Percentiles rank a stretch among this genome's conserved stretches.
Evolutionary conservation across 176 grass and related monocot species (phyloP).

Genomic region (Eleusine coracana): DNA sequence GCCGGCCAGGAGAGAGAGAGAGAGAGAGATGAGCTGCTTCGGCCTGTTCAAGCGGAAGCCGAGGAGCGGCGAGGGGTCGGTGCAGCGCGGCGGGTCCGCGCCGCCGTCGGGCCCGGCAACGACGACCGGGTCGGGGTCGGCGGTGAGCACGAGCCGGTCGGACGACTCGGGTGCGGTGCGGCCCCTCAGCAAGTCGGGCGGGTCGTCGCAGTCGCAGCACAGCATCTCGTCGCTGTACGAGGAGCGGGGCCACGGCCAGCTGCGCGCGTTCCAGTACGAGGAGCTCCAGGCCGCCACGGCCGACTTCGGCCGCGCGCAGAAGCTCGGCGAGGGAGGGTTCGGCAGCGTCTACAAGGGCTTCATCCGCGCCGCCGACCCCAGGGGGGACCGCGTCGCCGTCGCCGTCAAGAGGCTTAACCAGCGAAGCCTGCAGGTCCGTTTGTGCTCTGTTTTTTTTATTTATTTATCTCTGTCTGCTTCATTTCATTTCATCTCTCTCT

Average conservation of each 20-base stretch:
- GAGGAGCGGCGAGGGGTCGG: conserved; percentile 11
- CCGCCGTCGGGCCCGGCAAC: conserved; percentile 23
- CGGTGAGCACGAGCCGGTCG: conserved; percentile 71
- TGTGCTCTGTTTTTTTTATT: neutral
- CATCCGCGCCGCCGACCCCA: conserved; percentile 53
- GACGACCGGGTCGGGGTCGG: conserved; percentile 17
- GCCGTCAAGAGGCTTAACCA: conserved; percentile 87
- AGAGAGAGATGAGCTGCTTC: conserved; percentile 61
- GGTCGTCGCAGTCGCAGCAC: conserved; percentile 56
- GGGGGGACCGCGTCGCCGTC: conserved; percentile 61
- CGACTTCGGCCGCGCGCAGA: conserved; percentile 71
- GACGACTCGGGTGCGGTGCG: conserved; percentile 59
- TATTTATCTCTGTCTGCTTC: neutral
- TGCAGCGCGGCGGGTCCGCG: too few relatives aligned
- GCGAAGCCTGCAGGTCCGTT: conserved; percentile 71
- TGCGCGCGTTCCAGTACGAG: conserved; percentile 74
- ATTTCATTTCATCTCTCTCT: neutral
- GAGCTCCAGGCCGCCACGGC: conserved; percentile 74
- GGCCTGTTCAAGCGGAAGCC: conserved; percentile 48
- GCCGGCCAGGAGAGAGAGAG: neutral
- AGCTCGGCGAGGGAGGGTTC: conserved; percentile 94
- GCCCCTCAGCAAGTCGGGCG: conserved; percentile 69
- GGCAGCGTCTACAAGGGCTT: conserved; percentile 85
- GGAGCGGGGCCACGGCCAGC: conserved; percentile 73
- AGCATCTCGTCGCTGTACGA: conserved; percentile 87